Evolutionary conservation across 345 rosid species (phyloP).

Genomic region (Pistacia atlantica): DNA sequence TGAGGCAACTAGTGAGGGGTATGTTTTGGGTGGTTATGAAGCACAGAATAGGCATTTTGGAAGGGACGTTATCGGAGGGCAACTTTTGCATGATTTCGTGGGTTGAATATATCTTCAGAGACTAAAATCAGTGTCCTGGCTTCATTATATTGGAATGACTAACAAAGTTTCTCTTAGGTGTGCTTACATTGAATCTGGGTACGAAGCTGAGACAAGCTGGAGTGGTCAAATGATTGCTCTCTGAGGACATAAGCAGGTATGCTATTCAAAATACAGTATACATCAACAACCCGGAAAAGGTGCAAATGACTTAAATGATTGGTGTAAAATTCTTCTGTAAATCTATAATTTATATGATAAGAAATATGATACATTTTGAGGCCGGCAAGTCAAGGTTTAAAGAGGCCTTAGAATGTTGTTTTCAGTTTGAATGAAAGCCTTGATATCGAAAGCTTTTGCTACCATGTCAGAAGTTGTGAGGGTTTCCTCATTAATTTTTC

Average conservation of each 20-base stretch:
- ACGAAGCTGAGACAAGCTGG: conserved; percentile 4
- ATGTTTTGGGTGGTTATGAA: conserved; percentile 57
- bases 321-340: conserved; percentile 38
- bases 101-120: conserved; percentile 44
- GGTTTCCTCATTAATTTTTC: background rate
- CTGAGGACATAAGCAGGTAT: conserved; percentile 10
- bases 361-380: conserved; percentile 9
- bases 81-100: conserved; percentile 88
- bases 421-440: conserved; percentile 9
- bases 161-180: conserved; percentile 13
- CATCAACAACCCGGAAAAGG: conserved; percentile 20
- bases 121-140: background rate
- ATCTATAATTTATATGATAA: conserved; percentile 19
- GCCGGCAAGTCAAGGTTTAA: conserved; percentile 8
- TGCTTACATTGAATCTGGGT: conserved; percentile 11
- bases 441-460: conserved; percentile 10
- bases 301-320: conserved; percentile 12
- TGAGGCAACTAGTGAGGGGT: conserved; percentile 50
- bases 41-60: conserved; percentile 66
- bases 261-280: conserved; percentile 19
- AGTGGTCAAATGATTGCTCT: conserved; percentile 8
- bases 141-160: conserved; percentile 6
- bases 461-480: background rate
- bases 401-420: conserved; percentile 8
- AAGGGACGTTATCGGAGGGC: conserved; percentile 76